phyloP scores from a whole-genome alignment of 108 stramenopile species.

The Poteriospumella lacustris region DNA sequence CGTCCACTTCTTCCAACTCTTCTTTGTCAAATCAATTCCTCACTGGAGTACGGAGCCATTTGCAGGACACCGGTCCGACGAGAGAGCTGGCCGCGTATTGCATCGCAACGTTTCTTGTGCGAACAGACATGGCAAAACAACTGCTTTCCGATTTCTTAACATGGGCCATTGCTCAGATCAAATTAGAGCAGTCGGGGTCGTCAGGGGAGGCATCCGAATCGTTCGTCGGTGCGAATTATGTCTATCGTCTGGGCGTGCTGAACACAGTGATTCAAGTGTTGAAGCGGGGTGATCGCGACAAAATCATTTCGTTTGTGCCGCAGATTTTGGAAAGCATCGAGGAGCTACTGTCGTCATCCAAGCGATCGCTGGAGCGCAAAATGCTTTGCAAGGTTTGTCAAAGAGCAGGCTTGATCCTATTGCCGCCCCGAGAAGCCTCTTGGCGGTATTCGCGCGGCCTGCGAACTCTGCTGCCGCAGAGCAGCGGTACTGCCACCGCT shows the following conservation, averaged over 20 bases:
- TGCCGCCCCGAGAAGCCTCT: constrained; percentile 78
- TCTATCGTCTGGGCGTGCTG: constrained; percentile 62
- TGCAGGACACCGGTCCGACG: constrained; percentile 76
- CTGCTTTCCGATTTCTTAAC: constrained; percentile 63
- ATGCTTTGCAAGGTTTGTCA: constrained; percentile 84
- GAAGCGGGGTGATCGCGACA: constrained; percentile 58
- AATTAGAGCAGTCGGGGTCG: no score
- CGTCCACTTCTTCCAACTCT: constrained; percentile 35
- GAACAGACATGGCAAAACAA: constrained; percentile 79
- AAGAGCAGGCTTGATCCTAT: constrained; percentile 70
- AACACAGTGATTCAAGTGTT: constrained; percentile 67
- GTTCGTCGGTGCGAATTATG: background rate
- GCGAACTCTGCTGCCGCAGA: constrained; percentile 63
- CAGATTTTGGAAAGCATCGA: constrained; percentile 16
- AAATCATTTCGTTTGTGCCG: constrained; percentile 12
- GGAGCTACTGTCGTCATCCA: background rate
- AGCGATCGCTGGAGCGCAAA: constrained; percentile 63
- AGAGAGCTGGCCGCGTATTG: constrained; percentile 82
- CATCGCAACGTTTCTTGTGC: constrained; percentile 74
- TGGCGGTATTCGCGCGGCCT: constrained; percentile 90
- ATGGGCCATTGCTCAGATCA: constrained; percentile 61
- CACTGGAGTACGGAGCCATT: constrained; percentile 55
- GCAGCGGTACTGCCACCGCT: background rate
- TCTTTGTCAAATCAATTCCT: constrained; percentile 54
- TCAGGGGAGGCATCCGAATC: no score